A percentile compares a stretch with the other conserved stretches of the same genome.
phyloP scores from a whole-genome alignment of 371 early-diverging fungal genomes.

The Zancudomyces culisetae region DNA sequence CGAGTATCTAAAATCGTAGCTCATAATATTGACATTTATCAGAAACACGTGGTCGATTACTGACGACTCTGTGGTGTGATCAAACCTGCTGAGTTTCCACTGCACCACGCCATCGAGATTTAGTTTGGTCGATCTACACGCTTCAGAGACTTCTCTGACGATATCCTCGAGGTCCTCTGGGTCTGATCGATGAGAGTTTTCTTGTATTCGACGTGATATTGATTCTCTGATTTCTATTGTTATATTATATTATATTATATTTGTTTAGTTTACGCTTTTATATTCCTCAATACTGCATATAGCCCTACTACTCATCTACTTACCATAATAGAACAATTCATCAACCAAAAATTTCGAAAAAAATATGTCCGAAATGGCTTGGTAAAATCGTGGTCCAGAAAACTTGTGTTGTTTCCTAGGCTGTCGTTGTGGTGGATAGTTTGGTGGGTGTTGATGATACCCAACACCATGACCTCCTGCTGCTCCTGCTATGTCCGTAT shows the following conservation, averaged over 20 bases:
- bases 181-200: slow-evolving; percentile 16
- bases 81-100: slow-evolving; percentile 23
- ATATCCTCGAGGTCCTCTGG: slow-evolving; percentile 19
- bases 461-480: too few relatives aligned
- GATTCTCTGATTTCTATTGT: slow-evolving; percentile 19
- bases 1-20: slow-evolving; percentile 17
- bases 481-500: background rate
- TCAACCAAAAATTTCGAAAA: slow-evolving; percentile 24
- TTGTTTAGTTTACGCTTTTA: background rate
- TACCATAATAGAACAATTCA: slow-evolving; percentile 18
- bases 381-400: slow-evolving; percentile 12
- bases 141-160: slow-evolving; percentile 15
- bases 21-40: slow-evolving; percentile 23
- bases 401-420: background rate
- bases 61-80: slow-evolving; percentile 15
- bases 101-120: slow-evolving; percentile 24
- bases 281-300: background rate
- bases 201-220: slow-evolving; percentile 19
- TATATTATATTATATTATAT: background rate
- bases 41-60: slow-evolving; percentile 25
- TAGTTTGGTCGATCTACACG: slow-evolving; percentile 23
- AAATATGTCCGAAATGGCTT: slow-evolving; percentile 21
- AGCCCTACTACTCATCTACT: background rate
- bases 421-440: background rate
- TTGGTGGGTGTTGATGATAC: background rate